phyloP scores from a whole-genome alignment of 768 basidiomycete genomes.

The Xanthoconium purpureum region DNA sequence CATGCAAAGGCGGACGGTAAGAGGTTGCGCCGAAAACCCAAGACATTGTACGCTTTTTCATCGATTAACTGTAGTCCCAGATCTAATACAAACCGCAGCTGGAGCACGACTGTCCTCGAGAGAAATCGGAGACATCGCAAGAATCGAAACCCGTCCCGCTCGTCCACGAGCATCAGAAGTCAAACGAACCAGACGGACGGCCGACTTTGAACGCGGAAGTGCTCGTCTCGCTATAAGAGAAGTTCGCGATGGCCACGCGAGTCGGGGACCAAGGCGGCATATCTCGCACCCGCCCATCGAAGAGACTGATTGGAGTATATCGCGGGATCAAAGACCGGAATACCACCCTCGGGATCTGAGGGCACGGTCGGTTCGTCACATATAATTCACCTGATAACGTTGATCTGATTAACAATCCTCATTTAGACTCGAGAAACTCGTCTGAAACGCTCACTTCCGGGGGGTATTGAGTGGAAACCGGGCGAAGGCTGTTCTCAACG shows the following conservation, averaged over 20 bases:
- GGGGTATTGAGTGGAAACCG: too few relatives aligned
- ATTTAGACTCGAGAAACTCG: not conserved
- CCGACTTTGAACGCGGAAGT: not conserved
- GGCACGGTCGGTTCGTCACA: not conserved
- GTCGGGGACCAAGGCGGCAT: not conserved
- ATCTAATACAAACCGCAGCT: not conserved
- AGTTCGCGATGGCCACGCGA: not conserved
- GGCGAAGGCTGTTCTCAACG: not conserved
- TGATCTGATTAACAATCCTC: slow-evolving; percentile 1
- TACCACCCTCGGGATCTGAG: not conserved
- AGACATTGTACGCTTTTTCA: not conserved
- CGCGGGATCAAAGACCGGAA: not conserved
- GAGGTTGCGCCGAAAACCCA: not conserved
- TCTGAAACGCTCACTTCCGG: too few relatives aligned
- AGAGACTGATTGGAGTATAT: not conserved
- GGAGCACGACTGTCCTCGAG: not conserved
- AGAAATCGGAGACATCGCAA: not conserved
- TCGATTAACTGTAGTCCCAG: not conserved
- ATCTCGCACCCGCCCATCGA: not conserved
- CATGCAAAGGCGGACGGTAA: too few relatives aligned
- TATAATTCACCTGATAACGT: not conserved
- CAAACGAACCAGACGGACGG: not conserved
- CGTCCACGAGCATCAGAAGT: not conserved
- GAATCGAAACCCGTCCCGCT: not conserved
- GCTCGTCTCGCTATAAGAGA: not conserved